phyloP scores from a whole-genome alignment of 495 filamentous ascomycete genomes.

The Glonium stellatum region DNA sequence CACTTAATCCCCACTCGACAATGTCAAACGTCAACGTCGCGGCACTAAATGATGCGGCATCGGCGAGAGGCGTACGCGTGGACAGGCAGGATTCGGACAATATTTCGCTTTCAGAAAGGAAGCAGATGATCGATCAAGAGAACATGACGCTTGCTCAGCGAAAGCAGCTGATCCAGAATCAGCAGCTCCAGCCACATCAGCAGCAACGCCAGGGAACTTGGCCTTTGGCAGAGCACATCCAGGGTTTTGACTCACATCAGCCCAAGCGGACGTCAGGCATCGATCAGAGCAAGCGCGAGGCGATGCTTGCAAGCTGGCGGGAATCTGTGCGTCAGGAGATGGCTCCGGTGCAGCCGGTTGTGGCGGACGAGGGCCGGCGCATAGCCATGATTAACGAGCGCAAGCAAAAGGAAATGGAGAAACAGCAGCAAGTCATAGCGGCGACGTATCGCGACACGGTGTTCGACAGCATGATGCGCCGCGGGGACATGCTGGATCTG shows the following conservation, averaged over 20 bases:
- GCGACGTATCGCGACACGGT: conserved; percentile 40
- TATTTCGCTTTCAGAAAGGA: conserved; percentile 13
- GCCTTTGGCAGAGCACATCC: conserved; percentile 15
- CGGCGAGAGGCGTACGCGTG: not conserved
- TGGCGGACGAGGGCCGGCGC: conserved; percentile 37
- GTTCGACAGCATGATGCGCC: conserved; percentile 70
- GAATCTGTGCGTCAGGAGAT: conserved; percentile 62
- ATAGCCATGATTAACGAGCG: conserved; percentile 46
- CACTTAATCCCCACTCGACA: conserved; percentile 30
- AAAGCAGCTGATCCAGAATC: conserved; percentile 44
- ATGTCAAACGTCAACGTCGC: conserved; percentile 29
- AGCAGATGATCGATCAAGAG: conserved; percentile 46
- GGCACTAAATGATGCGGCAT: conserved; percentile 8
- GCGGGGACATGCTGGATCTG: conserved; percentile 63
- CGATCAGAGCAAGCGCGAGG: conserved; percentile 46
- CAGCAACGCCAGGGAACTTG: conserved; percentile 21
- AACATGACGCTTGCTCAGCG: conserved; percentile 71
- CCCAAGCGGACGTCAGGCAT: conserved; percentile 42
- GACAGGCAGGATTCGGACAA: conserved; percentile 4
- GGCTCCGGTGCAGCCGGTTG: conserved; percentile 39
- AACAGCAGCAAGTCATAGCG: conserved; percentile 38
- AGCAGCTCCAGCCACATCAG: conserved; percentile 21
- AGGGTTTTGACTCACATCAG: conserved; percentile 51
- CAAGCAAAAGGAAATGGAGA: conserved; percentile 43
- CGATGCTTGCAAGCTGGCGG: conserved; percentile 68